These are phyloP conservation scores for Boletus tomentosulus DNA, from an alignment of 768 basidiomycete species.

Conservation along the genomic window DNA sequence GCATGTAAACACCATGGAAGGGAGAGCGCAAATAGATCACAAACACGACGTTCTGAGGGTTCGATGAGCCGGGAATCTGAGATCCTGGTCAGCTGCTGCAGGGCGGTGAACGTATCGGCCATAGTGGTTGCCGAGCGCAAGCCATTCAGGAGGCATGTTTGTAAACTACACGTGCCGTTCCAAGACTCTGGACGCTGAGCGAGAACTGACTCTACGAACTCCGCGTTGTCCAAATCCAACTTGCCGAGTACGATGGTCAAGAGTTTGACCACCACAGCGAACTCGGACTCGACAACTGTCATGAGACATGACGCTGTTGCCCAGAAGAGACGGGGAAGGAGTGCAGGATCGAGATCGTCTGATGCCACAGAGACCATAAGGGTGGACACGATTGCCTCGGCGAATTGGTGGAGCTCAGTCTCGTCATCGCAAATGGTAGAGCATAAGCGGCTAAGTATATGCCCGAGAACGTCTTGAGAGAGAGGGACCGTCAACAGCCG, in stretches of 20 bases:
- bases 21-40: conserved; percentile 76
- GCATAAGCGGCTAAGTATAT: conserved; percentile 77
- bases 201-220: conserved; percentile 64
- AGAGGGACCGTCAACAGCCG: conserved; percentile 72
- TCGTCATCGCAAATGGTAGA: conserved; percentile 78
- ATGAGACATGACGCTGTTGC: conserved; percentile 74
- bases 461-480: conserved; percentile 67
- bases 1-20: conserved; percentile 88
- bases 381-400: conserved; percentile 76
- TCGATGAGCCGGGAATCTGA: conserved; percentile 68
- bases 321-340: conserved; percentile 88
- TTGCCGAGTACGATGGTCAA: conserved; percentile 61
- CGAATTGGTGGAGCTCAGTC: conserved; percentile 75
- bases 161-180: conserved; percentile 60
- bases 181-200: conserved; percentile 68
- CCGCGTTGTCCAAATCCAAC: conserved; percentile 65
- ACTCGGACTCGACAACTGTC: conserved; percentile 82
- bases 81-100: conserved; percentile 59
- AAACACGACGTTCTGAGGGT: conserved; percentile 61
- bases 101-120: conserved; percentile 59
- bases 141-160: conserved; percentile 69
- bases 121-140: conserved; percentile 75
- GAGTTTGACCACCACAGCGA: conserved; percentile 59
- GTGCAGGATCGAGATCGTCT: conserved; percentile 51
- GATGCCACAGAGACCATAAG: conserved; percentile 58